Percentiles rank a stretch among this genome's conserved stretches.
Evolutionary conservation across 202 grass and related monocot species (phyloP).

Genomic region (Alloteropsis angusta): DNA sequence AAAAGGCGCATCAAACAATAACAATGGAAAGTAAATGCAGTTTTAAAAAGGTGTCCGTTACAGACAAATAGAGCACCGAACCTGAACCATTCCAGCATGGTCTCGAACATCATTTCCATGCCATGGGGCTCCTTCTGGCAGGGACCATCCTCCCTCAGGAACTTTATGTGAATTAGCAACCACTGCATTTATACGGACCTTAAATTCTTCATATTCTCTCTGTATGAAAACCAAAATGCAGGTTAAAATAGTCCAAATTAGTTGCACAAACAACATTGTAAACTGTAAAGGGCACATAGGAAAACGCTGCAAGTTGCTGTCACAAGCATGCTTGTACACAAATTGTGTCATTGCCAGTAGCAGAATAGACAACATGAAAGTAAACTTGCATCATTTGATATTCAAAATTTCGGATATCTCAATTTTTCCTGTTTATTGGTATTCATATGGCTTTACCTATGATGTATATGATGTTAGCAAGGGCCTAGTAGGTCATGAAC

Average conservation of each 20-base stretch:
- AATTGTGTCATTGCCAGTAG: not conserved
- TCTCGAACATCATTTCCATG: conserved; percentile 28
- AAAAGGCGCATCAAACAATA: not conserved
- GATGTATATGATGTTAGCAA: not conserved
- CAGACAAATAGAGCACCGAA: not conserved
- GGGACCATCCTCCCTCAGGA: conserved; percentile 18
- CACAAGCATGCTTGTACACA: not conserved
- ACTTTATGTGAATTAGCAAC: conserved; percentile 24
- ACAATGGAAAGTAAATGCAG: not conserved
- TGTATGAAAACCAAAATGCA: conserved; percentile 17
- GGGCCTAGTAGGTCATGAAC: not conserved
- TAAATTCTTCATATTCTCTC: conserved; percentile 66
- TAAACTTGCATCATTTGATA: not conserved
- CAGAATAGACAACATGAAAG: not conserved
- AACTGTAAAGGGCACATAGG: not conserved
- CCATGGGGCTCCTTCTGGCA: conserved; percentile 26
- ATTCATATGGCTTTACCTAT: not conserved
- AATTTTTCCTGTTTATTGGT: not conserved
- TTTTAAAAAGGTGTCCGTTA: not conserved
- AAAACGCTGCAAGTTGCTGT: not conserved
- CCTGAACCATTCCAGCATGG: conserved; percentile 27
- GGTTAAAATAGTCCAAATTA: not conserved
- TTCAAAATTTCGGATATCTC: not conserved
- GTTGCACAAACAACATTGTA: not conserved
- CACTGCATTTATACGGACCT: conserved; percentile 8